Conservation (phyloP, 768 basidiomycete species). For the Collybiopsis confluens region DNA sequence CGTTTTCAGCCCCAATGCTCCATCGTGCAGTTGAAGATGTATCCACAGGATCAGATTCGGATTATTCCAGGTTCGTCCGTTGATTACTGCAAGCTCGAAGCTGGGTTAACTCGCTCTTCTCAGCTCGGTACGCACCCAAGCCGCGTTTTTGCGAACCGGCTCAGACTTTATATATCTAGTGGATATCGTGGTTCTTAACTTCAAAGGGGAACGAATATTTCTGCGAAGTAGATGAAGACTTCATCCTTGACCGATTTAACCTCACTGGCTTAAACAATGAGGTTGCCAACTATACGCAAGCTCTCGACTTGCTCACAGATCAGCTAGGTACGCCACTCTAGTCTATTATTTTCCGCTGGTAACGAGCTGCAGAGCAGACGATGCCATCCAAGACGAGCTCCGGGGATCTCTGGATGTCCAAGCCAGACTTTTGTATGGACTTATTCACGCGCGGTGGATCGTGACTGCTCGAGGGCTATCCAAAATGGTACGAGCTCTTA, state of each 20-base stretch:
- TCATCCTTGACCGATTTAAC: slow-evolving; percentile 97
- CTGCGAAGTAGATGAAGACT: slow-evolving; percentile 98
- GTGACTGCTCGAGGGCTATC: slow-evolving; percentile 89
- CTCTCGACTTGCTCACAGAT: slow-evolving; percentile 94
- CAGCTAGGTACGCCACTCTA: slow-evolving; percentile 65
- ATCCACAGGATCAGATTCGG: slow-evolving; percentile 92
- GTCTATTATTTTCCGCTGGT: background rate
- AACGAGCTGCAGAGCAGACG: slow-evolving; percentile 47
- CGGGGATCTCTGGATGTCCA: slow-evolving; percentile 90
- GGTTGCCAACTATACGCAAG: slow-evolving; percentile 90
- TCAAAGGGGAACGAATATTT: slow-evolving; percentile 99
- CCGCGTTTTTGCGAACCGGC: background rate
- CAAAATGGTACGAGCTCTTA: slow-evolving; percentile 73
- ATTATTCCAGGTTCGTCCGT: slow-evolving; percentile 82
- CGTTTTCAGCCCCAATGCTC: slow-evolving; percentile 1
- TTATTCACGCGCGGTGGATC: slow-evolving; percentile 97
- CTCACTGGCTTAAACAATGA: slow-evolving; percentile 96
- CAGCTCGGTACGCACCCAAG: slow-evolving; percentile 5
- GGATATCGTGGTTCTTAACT: slow-evolving; percentile 97
- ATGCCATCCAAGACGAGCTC: slow-evolving; percentile 91
- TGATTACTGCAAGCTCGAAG: background rate
- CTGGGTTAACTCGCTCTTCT: background rate
- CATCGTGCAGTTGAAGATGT: slow-evolving; percentile 66
- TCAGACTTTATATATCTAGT: slow-evolving; percentile 41
- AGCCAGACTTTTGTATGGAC: slow-evolving; percentile 88